phyloP scores from a whole-genome alignment of 2,329 filamentous ascomycete genomes.

The Tolypocladium ophioglossoides region DNA sequence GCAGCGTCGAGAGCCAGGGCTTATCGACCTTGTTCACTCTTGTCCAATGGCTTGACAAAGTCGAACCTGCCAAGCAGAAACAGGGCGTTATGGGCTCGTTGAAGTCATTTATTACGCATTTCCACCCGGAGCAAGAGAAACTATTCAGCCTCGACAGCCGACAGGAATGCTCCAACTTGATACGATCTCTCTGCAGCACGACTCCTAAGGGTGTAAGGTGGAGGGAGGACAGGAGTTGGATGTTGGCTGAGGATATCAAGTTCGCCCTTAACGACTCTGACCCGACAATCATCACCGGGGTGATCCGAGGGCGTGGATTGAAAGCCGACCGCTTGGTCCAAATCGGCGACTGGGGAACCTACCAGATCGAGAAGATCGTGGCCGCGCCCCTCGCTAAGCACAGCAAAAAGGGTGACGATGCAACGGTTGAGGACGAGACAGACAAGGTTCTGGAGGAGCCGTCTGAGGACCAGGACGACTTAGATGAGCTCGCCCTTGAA shows the following conservation, averaged over 20 bases:
- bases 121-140: conserved; percentile 87
- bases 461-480: conserved; percentile 69
- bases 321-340: conserved; percentile 88
- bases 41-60: conserved; percentile 66
- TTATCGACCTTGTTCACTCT: conserved; percentile 85
- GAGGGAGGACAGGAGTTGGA: conserved; percentile 93
- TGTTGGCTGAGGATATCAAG: conserved; percentile 74
- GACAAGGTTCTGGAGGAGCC: conserved; percentile 59
- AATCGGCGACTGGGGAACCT: conserved; percentile 87
- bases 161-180: conserved; percentile 84
- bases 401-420: conserved; percentile 55
- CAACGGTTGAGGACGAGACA: conserved; percentile 46
- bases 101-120: conserved; percentile 88
- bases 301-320: conserved; percentile 74
- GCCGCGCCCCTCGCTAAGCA: conserved; percentile 57
- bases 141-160: conserved; percentile 78
- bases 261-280: conserved; percentile 53
- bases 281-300: conserved; percentile 69
- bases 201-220: conserved; percentile 91
- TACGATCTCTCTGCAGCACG: conserved; percentile 83
- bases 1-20: conserved; percentile 85
- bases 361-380: conserved; percentile 82
- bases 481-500: conserved; percentile 78
- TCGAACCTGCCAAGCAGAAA: conserved; percentile 71
- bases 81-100: conserved; percentile 70